phyloP scores from a whole-genome alignment of 306 rosid species.

The Herpetospermum pedunculosum region DNA sequence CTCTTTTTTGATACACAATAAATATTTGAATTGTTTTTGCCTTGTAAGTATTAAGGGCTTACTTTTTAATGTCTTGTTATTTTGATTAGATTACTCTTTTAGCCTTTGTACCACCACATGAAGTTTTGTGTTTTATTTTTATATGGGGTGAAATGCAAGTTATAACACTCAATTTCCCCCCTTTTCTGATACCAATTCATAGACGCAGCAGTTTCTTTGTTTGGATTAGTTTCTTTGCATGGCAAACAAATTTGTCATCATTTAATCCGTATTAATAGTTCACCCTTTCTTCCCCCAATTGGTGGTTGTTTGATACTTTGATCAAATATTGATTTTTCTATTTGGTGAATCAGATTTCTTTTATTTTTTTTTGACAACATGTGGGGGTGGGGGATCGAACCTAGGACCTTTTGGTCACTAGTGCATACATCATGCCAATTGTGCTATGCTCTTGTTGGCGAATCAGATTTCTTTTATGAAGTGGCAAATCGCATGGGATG shows the following conservation, averaged over 20 bases:
- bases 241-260: neutral
- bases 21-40: neutral
- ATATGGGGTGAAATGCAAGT: neutral
- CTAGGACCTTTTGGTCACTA: too few species aligned
- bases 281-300: neutral
- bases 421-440: too few species aligned
- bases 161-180: neutral
- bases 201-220: neutral
- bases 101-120: neutral
- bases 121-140: neutral
- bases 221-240: neutral
- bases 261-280: neutral
- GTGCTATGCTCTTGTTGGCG: too few species aligned
- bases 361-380: too few species aligned
- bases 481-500: neutral
- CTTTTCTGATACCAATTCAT: neutral
- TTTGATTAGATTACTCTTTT: neutral
- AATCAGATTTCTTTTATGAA: conserved; percentile 1
- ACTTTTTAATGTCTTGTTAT: neutral
- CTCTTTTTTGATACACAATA: neutral
- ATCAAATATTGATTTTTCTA: neutral
- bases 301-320: neutral
- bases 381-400: too few species aligned
- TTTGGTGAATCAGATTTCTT: neutral
- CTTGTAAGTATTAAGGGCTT: neutral